Evolutionary conservation across 495 filamentous ascomycete genomes (phyloP).

Genomic region (Daldinia decipiens): DNA sequence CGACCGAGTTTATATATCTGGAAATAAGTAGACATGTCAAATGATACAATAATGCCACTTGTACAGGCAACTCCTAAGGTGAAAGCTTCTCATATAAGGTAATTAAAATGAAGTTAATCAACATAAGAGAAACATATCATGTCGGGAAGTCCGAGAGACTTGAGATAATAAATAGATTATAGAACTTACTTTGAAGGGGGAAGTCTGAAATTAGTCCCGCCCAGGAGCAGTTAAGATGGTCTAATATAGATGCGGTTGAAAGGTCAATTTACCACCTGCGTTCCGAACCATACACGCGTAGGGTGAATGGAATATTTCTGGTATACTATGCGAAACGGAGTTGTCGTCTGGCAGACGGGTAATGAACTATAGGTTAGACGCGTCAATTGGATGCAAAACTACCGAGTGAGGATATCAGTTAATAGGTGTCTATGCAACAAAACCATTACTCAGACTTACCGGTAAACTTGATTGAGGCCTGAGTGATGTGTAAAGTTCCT

Average conservation of each 20-base stretch:
- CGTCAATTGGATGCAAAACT: constrained; percentile 21
- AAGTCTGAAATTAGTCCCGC: neutral
- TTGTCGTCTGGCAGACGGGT: neutral
- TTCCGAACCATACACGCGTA: constrained; percentile 5
- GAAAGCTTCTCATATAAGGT: neutral
- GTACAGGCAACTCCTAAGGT: neutral
- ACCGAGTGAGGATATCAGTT: neutral
- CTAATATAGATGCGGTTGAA: neutral
- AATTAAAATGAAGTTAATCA: neutral
- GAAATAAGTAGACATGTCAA: neutral
- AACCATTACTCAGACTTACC: constrained; percentile 4
- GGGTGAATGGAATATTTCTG: constrained; percentile 4
- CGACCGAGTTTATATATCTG: neutral
- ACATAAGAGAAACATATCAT: neutral
- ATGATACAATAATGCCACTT: neutral
- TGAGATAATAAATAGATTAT: neutral
- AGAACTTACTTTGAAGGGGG: constrained; percentile 3
- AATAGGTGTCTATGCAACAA: neutral
- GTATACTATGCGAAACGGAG: constrained; percentile 10
- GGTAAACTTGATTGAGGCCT: constrained; percentile 7
- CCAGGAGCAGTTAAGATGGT: neutral
- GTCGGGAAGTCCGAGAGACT: neutral
- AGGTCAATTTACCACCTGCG: neutral
- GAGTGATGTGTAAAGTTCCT: constrained; percentile 15
- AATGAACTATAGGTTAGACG: constrained; percentile 5